A percentile compares a stretch with the other conserved stretches of the same genome.
Evolutionary conservation across 108 stramenopile genomes (phyloP).

Genomic region (Skeletonema potamos): DNA sequence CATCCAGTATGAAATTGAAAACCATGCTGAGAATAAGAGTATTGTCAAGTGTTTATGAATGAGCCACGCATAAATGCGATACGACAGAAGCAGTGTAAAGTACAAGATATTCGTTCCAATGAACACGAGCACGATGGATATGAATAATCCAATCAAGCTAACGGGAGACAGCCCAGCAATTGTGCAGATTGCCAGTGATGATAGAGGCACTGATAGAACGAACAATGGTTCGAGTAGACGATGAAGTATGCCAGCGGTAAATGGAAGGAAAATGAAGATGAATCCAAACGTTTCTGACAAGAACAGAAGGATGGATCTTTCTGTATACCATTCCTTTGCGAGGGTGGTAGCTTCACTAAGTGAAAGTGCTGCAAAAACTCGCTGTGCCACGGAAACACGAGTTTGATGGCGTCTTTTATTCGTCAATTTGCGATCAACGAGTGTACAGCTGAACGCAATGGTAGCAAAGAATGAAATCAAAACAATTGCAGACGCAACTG

Average conservation of each 20-base stretch:
- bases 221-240: neutral
- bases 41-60: neutral
- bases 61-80: neutral
- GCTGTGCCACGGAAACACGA: neutral
- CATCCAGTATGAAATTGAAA: neutral
- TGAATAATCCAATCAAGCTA: neutral
- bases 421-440: neutral
- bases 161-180: neutral
- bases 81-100: neutral
- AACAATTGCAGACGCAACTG: neutral
- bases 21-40: neutral
- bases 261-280: slow-evolving; percentile 7
- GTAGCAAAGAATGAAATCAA: neutral
- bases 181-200: neutral
- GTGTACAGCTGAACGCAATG: neutral
- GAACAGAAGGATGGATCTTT: neutral
- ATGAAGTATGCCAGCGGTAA: neutral
- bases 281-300: neutral
- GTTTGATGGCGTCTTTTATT: neutral
- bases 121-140: neutral
- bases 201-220: neutral
- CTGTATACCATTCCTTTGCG: neutral
- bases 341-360: neutral
- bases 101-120: neutral
- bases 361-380: neutral